A percentile compares a stretch with the other conserved stretches of the same genome.
Conservation (phyloP, 129 eudicot genomes). For the Calendula officinalis region DNA sequence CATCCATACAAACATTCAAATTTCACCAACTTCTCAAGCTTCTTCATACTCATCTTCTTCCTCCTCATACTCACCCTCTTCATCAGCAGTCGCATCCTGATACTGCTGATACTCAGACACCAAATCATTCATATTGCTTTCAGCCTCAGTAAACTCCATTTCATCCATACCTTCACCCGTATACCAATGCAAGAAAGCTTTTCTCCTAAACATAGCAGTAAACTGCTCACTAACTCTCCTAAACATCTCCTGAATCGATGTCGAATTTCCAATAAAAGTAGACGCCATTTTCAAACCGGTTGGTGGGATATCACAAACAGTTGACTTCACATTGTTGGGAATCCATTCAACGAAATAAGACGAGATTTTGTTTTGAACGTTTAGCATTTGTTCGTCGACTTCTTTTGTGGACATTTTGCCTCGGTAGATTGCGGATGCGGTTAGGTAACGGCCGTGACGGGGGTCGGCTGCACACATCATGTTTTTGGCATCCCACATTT, state of each 20-base stretch:
- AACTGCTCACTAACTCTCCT: conserved; percentile 70
- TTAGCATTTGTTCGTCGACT: conserved; percentile 67
- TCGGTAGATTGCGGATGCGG: conserved; percentile 72
- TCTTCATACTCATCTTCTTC: conserved; percentile 48
- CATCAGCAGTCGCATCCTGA: conserved; percentile 71
- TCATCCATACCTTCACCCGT: conserved; percentile 74
- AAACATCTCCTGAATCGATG: conserved; percentile 73
- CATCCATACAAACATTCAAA: background rate
- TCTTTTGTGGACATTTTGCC: conserved; percentile 83
- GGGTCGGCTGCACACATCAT: conserved; percentile 91
- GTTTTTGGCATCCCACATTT: conserved; percentile 82
- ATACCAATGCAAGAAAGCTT: conserved; percentile 75
- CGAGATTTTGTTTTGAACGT: conserved; percentile 65
- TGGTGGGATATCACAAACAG: conserved; percentile 68
- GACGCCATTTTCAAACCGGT: conserved; percentile 63
- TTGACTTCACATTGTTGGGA: conserved; percentile 62
- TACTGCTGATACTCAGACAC: conserved; percentile 69
- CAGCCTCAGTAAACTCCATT: conserved; percentile 72
- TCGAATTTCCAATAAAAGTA: conserved; percentile 60
- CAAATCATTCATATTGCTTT: conserved; percentile 63
- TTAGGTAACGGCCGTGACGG: conserved; percentile 64
- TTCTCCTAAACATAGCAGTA: conserved; percentile 67
- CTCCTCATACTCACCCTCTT: conserved; percentile 53
- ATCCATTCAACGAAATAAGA: conserved; percentile 72
- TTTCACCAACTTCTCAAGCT: too few relatives aligned